Conservation (phyloP, 345 rosid species). For the Hibiscus mutabilis region DNA sequence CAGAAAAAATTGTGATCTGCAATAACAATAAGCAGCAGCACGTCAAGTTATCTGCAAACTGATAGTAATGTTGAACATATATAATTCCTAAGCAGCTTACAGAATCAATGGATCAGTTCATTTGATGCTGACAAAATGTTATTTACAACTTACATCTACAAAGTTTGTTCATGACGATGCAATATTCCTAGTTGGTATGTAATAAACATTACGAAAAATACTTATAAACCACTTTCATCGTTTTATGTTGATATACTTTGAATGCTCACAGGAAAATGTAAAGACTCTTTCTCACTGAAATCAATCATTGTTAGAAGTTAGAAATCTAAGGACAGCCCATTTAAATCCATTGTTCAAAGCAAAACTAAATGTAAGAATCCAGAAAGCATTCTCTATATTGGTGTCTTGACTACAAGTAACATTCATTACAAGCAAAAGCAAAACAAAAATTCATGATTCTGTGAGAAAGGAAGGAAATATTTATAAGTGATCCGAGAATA, state of each 20-base stretch:
- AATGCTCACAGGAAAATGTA: neutral
- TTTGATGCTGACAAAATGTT: neutral
- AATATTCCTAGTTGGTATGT: neutral
- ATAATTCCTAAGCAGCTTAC: neutral
- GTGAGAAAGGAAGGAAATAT: neutral
- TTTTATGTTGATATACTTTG: neutral
- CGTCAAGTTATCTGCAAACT: slow-evolving; percentile 13
- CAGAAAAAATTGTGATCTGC: slow-evolving; percentile 97
- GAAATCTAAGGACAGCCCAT: neutral
- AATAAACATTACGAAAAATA: neutral
- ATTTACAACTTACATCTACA: neutral
- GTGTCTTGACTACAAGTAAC: neutral
- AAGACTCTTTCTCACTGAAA: neutral
- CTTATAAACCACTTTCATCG: neutral
- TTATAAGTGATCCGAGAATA: neutral
- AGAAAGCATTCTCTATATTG: neutral
- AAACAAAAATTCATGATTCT: neutral
- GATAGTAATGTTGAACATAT: neutral
- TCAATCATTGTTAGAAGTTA: neutral
- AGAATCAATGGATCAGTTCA: neutral
- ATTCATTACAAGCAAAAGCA: neutral
- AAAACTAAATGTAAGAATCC: neutral
- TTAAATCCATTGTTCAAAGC: neutral
- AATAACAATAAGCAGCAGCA: slow-evolving; percentile 26
- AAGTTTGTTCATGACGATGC: neutral